Base-by-base conservation (phyloP, 75 land plant genomes). In the Picea sitchensis region DNA sequence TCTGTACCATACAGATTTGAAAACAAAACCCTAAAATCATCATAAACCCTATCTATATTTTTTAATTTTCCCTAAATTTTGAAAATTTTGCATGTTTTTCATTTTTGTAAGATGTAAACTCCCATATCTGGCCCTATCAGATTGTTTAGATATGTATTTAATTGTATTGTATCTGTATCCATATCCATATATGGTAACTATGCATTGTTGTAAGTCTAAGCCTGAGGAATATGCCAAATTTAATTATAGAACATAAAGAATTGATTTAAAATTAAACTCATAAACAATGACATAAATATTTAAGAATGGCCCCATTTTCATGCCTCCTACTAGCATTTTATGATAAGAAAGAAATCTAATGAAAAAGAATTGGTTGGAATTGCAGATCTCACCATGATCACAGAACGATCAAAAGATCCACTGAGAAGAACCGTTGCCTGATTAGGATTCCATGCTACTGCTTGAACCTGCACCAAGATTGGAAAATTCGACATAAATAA, bases 321-420 rank as follows among this genome's bases (percentile, higher is more conserved):
- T 21, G 23, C 61, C n/a, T 30, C 9, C 21, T 44, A 14, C 17
- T 7, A 8, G 47, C 5, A 21, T 51, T 76, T 54, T 6, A 23
- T 41, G 47, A 73, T 38, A 71, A 79, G 14, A 3, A 34, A 57
- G 77, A 14, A 79, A 14, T 18, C 8, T 38, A 65, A 65, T 17
- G 44, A 47, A 21, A n/a, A 78, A 65, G n/a, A 65, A 26, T 17
- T n/a, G 18, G 41, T 17, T 20, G 5, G 63, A n/a, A 34, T 36
- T 30, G 23, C 38, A 80, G 18, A 20, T 7, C 80, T 79, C 86
- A 94, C 97, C 92, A 96, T 72, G 32, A 80, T 87, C 9, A 96
- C 90, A 41, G 94, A 82, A 17, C 87, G 89, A 86, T 96, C 99
- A 87, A 92, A 96, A 41, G 99, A 95, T 77, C 99, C 99, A 84